Evolutionary conservation across 176 grass and related monocot genomes (phyloP).

Genomic region (Lolium multiflorum): DNA sequence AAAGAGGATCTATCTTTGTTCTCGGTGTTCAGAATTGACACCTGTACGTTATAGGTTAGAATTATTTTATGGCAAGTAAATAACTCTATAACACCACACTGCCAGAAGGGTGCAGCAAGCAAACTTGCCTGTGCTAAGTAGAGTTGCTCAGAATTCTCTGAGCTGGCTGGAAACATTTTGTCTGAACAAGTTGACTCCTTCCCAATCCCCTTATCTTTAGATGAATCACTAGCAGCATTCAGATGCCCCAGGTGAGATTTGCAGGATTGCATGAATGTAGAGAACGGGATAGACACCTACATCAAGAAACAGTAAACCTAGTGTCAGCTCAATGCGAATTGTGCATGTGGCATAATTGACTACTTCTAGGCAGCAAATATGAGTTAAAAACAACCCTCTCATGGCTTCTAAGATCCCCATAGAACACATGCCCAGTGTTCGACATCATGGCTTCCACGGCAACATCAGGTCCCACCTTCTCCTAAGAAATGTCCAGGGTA

Average conservation of each 20-base stretch:
- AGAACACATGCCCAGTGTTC: slow-evolving; percentile 68
- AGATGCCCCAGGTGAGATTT: slow-evolving; percentile 59
- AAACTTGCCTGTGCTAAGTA: slow-evolving; percentile 86
- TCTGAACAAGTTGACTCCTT: slow-evolving; percentile 42
- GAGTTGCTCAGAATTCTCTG: slow-evolving; percentile 54
- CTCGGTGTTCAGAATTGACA: slow-evolving; percentile 75
- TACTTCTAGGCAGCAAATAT: background rate
- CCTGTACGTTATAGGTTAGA: slow-evolving; percentile 47
- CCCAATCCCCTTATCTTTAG: slow-evolving; percentile 24
- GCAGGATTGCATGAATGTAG: slow-evolving; percentile 72
- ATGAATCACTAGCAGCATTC: slow-evolving; percentile 38
- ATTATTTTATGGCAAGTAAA: slow-evolving; percentile 20
- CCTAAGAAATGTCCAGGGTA: slow-evolving; percentile 51
- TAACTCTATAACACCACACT: background rate
- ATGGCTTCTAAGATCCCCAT: slow-evolving; percentile 92
- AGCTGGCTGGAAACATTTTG: slow-evolving; percentile 44
- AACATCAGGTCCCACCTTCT: slow-evolving; percentile 68
- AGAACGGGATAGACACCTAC: slow-evolving; percentile 81
- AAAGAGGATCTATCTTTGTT: slow-evolving; percentile 61
- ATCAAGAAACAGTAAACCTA: background rate
- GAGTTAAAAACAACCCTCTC: slow-evolving; percentile 61
- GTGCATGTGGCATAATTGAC: background rate
- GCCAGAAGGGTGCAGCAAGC: slow-evolving; percentile 16
- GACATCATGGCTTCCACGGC: slow-evolving; percentile 87
- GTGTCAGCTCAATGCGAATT: slow-evolving; percentile 5